Evolutionary conservation across 108 stramenopile genomes (phyloP).

Genomic region (Skeletonema potamos): DNA sequence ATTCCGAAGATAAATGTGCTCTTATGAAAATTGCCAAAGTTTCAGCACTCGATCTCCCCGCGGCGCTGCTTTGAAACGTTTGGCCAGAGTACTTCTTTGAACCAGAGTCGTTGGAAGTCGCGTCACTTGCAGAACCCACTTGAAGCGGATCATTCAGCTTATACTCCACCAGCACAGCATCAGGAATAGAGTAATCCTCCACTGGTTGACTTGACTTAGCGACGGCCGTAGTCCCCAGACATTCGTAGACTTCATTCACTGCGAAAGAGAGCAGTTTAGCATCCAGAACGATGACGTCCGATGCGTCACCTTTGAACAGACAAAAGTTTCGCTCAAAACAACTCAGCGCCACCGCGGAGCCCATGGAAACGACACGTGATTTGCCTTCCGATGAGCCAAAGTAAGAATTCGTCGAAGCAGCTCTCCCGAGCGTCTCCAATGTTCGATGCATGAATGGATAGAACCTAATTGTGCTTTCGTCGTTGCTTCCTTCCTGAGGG

Average conservation of each 20-base stretch:
- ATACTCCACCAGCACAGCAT: slow-evolving; percentile 14
- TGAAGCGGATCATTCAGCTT: slow-evolving; percentile 22
- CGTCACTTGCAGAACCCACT: neutral
- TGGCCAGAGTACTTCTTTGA: neutral
- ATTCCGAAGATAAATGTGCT: slow-evolving; percentile 16
- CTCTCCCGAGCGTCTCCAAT: slow-evolving; percentile 41
- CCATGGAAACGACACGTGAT: slow-evolving; percentile 30
- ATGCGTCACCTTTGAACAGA: neutral
- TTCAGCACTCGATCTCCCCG: slow-evolving; percentile 14
- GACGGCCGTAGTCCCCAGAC: slow-evolving; percentile 4
- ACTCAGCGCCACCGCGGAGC: slow-evolving; percentile 33
- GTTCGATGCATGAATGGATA: slow-evolving; percentile 56
- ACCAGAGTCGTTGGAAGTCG: neutral
- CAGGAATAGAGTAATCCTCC: neutral
- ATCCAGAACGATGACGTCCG: slow-evolving; percentile 29
- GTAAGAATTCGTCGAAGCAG: slow-evolving; percentile 26
- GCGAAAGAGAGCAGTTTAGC: slow-evolving; percentile 43
- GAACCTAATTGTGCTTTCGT: slow-evolving; percentile 6
- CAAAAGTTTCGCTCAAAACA: slow-evolving; percentile 7
- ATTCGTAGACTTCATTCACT: slow-evolving; percentile 26
- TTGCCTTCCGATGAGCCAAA: slow-evolving; percentile 20
- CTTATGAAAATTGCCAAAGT: slow-evolving; percentile 33
- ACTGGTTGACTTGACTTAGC: neutral
- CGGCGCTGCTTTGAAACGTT: neutral
- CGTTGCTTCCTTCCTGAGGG: slow-evolving; percentile 4